Percentiles rank a stretch among this genome's conserved stretches.
These are phyloP conservation scores for Aspergillus chevalieri DNA, from an alignment of 2,329 filamentous ascomycete species.

Conservation along the genomic window DNA sequence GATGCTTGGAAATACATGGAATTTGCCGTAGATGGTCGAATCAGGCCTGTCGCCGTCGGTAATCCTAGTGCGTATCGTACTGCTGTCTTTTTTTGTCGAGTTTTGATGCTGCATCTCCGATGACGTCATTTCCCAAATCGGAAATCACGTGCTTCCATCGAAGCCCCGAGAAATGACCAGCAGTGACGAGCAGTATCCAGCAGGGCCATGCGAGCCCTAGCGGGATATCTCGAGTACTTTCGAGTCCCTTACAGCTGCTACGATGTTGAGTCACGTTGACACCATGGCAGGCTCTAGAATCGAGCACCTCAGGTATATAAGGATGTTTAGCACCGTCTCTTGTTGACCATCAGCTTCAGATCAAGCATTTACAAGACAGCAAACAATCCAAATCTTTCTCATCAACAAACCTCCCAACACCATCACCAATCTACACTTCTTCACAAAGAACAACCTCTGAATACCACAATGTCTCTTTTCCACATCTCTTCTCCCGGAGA, in stretches of 20 bases:
- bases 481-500: slow-evolving; percentile 27
- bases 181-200: slow-evolving; percentile 1
- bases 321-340: slow-evolving; percentile 2
- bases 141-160: slow-evolving; percentile 19
- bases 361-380: not conserved
- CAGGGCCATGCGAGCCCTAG: slow-evolving; percentile 2
- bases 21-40: too few relatives aligned
- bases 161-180: slow-evolving; percentile 18
- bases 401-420: not conserved
- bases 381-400: not conserved
- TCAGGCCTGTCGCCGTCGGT: too few relatives aligned
- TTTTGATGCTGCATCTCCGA: not conserved
- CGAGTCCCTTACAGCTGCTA: not conserved
- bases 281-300: slow-evolving; percentile 11
- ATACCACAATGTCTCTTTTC: slow-evolving; percentile 31
- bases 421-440: not conserved
- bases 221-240: slow-evolving; percentile 1
- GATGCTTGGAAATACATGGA: too few relatives aligned
- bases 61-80: too few relatives aligned
- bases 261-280: not conserved
- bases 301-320: slow-evolving; percentile 14
- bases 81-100: not conserved
- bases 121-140: not conserved
- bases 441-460: slow-evolving; percentile 1
- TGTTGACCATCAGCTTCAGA: slow-evolving; percentile 1